phyloP scores from a whole-genome alignment of 2,329 filamentous ascomycete genomes.

The Penicillium nordicum region DNA sequence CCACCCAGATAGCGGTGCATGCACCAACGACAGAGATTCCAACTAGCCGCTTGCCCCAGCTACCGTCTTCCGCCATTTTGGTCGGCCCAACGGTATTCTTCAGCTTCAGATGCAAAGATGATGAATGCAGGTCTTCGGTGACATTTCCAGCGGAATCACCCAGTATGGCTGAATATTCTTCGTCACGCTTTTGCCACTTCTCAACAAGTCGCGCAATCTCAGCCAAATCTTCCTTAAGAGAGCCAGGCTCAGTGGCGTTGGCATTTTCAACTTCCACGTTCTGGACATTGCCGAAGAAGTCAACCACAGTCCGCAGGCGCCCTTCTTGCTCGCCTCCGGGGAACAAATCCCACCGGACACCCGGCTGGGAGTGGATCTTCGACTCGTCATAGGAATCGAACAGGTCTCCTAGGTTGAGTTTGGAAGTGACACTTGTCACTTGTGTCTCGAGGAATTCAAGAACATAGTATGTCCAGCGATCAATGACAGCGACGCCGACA shows the following conservation, averaged over 20 bases:
- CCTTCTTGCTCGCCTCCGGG: slow-evolving; percentile 74
- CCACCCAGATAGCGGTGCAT: slow-evolving; percentile 37
- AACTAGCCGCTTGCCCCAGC: slow-evolving; percentile 57
- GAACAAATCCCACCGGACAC: slow-evolving; percentile 94
- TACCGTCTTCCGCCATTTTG: slow-evolving; percentile 62
- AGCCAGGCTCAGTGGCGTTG: slow-evolving; percentile 51
- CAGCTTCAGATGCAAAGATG: slow-evolving; percentile 17
- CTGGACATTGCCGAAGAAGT: slow-evolving; percentile 98
- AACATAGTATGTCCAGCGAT: slow-evolving; percentile 98
- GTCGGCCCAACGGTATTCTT: slow-evolving; percentile 49
- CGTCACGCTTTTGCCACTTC: slow-evolving; percentile 44
- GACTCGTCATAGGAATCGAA: slow-evolving; percentile 95
- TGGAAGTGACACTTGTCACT: slow-evolving; percentile 78
- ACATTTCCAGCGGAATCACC: slow-evolving; percentile 20
- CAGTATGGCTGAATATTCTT: slow-evolving; percentile 30
- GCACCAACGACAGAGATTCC: slow-evolving; percentile 35
- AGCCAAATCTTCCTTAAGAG: slow-evolving; percentile 66
- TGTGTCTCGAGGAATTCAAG: slow-evolving; percentile 92
- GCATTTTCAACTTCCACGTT: slow-evolving; percentile 82
- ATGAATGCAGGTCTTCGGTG: slow-evolving; percentile 10
- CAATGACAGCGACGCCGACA: slow-evolving; percentile 95
- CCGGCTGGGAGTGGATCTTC: slow-evolving; percentile 91
- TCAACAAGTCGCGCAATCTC: slow-evolving; percentile 64
- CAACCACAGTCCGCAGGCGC: slow-evolving; percentile 77
- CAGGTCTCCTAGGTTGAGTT: slow-evolving; percentile 85